Evolutionary conservation across 2,329 filamentous ascomycete genomes (phyloP), one percentile per base, ranked within the genome.

Genomic region (Scleromitrula shiraiana): DNA sequence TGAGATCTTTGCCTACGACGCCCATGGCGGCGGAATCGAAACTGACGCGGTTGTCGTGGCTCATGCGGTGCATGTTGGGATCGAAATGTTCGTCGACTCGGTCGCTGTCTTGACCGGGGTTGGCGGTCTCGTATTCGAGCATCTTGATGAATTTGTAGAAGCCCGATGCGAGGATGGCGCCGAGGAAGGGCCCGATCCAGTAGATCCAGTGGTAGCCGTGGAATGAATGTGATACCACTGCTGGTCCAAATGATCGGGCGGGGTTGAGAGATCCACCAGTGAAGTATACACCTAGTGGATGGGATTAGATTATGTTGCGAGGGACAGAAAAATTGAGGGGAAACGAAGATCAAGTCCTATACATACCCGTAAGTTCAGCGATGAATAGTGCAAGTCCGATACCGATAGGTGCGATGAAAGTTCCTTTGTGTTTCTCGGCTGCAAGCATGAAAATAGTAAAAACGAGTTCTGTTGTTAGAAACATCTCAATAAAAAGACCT

Each of bases 361-460:
- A 19, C 29, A 14, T 35, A 47, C 45, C 37, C 22, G 46, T 50
- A 53, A 74, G 59, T 54, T 73, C 68, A 2, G 66, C 65, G 38
- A 74, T 68, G 58, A 74, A 73, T 5, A 74, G 61, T 8, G 69
- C 63, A 42, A 73, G 58, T 1, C 70, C 69, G 27, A 74, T 73
- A 5, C 71, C 71, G 1, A 74, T 63, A 0, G 71, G 70, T 4
- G 71, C 71, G 20, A 74, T 67, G 49, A 73, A 73, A 1, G 70
- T 73, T 2, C 65, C 68, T 7, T 66, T 63, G 47, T 73, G 70
- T 56, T 74, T 73, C 56, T 73, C 71, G 17, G 69, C 70, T 23
- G 71, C 70, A 17, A 73, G 64, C 70, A 73, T 73, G 55, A 73
- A 71, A 41, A 74, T 72, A n/a, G 70, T 70, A 50, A 73, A 71